Conservation (phyloP, 805 yeast genomes). For the Yarrowia yakushimensis region DNA sequence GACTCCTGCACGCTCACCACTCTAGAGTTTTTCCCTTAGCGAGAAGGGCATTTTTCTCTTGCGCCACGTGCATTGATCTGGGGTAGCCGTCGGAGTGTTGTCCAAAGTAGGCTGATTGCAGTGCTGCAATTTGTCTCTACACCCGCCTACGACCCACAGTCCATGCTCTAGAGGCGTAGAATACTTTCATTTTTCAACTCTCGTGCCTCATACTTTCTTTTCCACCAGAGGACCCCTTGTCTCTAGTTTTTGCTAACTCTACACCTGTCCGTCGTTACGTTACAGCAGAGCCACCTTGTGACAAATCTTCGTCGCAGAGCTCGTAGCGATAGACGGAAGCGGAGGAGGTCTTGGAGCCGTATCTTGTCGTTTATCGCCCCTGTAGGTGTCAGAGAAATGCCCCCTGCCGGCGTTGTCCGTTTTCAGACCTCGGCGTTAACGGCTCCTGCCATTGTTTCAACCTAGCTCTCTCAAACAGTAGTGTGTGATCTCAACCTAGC, state of each 20-base stretch:
- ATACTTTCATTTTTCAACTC: constrained; percentile 12
- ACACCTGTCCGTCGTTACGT: background rate
- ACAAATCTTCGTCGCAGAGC: background rate
- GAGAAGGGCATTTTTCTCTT: background rate
- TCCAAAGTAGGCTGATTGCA: background rate
- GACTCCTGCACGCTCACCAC: background rate
- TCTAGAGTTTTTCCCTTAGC: background rate
- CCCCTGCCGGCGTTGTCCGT: too few relatives aligned
- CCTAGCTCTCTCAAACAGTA: too few relatives aligned
- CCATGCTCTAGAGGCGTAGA: too few relatives aligned
- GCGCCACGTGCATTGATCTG: constrained; percentile 8
- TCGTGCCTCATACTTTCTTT: too few relatives aligned
- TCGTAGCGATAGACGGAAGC: background rate
- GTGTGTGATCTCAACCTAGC: too few relatives aligned
- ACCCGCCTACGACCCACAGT: too few relatives aligned
- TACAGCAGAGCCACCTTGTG: constrained; percentile 4
- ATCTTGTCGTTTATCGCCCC: too few relatives aligned
- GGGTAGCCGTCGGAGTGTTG: background rate
- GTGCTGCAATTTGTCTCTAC: too few relatives aligned
- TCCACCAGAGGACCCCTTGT: background rate
- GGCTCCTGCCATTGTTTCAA: background rate
- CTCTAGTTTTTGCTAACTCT: background rate
- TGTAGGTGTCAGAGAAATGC: too few relatives aligned
- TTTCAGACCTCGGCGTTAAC: background rate
- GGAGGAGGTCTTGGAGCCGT: too few relatives aligned